These are phyloP conservation scores for Gaultheria prostrata DNA, from an alignment of 148 eudicot species.

Conservation along the genomic window DNA sequence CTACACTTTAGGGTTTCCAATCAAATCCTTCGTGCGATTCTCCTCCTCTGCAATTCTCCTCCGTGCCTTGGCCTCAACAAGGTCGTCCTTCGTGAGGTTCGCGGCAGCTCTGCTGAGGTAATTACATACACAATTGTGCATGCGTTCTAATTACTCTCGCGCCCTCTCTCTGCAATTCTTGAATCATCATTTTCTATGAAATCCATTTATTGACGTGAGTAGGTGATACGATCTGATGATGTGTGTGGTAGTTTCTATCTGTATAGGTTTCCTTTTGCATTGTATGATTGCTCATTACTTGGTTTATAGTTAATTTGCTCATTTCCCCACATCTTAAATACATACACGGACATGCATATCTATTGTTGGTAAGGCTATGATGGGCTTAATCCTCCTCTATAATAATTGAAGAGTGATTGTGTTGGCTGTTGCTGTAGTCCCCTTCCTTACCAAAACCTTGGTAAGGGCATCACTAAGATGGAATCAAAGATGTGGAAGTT, in stretches of 20 bases:
- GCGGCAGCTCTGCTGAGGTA: conserved; percentile 84
- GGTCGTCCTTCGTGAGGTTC: conserved; percentile 68
- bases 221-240: conserved; percentile 11
- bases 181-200: neutral
- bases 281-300: neutral
- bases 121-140: neutral
- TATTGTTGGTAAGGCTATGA: neutral
- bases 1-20: no score
- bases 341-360: neutral
- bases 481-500: no score
- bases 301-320: neutral
- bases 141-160: neutral
- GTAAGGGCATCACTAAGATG: no score
- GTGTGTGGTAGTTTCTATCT: neutral
- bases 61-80: conserved; percentile 80
- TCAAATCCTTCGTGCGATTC: no score
- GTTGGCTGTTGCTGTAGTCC: neutral
- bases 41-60: no score
- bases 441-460: neutral
- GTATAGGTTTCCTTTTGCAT: neutral
- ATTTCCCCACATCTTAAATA: no score
- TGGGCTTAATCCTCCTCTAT: neutral
- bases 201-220: conserved; percentile 1
- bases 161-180: neutral
- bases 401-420: neutral